Percentiles rank a stretch among this genome's conserved stretches.
These are phyloP conservation scores for Yamadazyma aaseri DNA, from an alignment of 1,139 yeast species.

Conservation along the genomic window DNA sequence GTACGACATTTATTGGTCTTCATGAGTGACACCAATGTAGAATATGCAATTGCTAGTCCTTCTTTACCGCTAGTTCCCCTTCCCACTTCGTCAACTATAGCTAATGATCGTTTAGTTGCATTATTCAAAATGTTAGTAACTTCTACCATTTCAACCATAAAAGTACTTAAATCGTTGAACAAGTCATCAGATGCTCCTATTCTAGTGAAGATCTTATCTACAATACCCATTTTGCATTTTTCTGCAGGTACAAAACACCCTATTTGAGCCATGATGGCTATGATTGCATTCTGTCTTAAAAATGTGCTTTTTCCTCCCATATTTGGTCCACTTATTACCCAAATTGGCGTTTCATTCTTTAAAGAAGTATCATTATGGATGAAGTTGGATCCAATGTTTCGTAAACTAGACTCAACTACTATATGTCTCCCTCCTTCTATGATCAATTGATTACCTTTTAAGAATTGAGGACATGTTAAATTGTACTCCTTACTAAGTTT, in stretches of 20 bases:
- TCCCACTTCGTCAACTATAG: conserved; percentile 94
- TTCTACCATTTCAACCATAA: conserved; percentile 98
- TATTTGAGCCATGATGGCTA: conserved; percentile 81
- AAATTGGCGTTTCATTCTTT: conserved; percentile 26
- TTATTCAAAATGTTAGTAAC: conserved; percentile 74
- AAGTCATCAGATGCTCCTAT: conserved; percentile 92
- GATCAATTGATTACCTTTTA: conserved; percentile 38
- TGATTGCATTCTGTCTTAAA: conserved; percentile 82
- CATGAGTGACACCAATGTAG: conserved; percentile 62
- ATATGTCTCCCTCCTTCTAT: conserved; percentile 72
- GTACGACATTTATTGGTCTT: conserved; percentile 65
- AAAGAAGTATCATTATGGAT: conserved; percentile 57
- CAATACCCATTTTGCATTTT: conserved; percentile 69
- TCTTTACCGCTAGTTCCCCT: conserved; percentile 91
- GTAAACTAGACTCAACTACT: conserved; percentile 82
- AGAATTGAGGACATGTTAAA: conserved; percentile 67
- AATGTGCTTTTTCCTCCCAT: conserved; percentile 98
- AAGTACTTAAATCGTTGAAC: conserved; percentile 83
- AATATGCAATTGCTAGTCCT: conserved; percentile 88
- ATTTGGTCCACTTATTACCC: conserved; percentile 93
- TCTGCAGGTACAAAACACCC: conserved; percentile 88
- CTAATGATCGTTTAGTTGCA: conserved; percentile 76
- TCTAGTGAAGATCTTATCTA: conserved; percentile 83
- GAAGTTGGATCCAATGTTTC: conserved; percentile 49
- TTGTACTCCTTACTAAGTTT: conserved; percentile 61